These are phyloP conservation scores for Cryphonectria carpinicola DNA, from an alignment of 2,329 filamentous ascomycete species.

Conservation along the genomic window DNA sequence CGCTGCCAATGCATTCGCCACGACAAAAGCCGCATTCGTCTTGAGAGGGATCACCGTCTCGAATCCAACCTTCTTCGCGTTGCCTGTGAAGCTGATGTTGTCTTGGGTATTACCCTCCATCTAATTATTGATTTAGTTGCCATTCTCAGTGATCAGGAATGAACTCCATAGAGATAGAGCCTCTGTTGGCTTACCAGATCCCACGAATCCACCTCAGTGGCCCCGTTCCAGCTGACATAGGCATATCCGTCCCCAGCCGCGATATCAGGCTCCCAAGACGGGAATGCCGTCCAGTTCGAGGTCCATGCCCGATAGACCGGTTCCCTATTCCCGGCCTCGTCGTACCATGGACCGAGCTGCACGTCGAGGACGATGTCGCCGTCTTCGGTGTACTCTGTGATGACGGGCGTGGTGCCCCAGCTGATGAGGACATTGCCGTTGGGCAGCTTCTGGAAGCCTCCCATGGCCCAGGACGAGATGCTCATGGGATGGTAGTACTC, in stretches of 20 bases:
- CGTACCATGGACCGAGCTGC: slow-evolving; percentile 41
- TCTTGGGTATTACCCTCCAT: slow-evolving; percentile 24
- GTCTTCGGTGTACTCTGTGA: slow-evolving; percentile 47
- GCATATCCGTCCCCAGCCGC: slow-evolving; percentile 28
- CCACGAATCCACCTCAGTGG: slow-evolving; percentile 36
- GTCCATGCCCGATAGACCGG: slow-evolving; percentile 32
- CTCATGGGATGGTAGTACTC: slow-evolving; percentile 41
- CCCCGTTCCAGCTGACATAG: slow-evolving; percentile 41
- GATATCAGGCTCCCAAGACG: slow-evolving; percentile 33
- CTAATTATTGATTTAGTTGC: slow-evolving; percentile 4
- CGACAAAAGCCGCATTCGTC: slow-evolving; percentile 19
- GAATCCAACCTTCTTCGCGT: slow-evolving; percentile 26
- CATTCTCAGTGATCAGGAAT: not conserved
- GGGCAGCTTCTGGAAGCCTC: slow-evolving; percentile 25
- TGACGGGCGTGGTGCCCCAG: slow-evolving; percentile 51
- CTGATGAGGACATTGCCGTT: slow-evolving; percentile 46
- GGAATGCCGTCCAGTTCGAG: slow-evolving; percentile 34
- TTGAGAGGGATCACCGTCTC: slow-evolving; percentile 28
- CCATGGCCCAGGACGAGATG: slow-evolving; percentile 29
- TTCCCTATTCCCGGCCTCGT: slow-evolving; percentile 18
- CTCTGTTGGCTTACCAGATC: slow-evolving; percentile 21
- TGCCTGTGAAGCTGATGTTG: slow-evolving; percentile 26
- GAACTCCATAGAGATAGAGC: not conserved
- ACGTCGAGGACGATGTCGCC: slow-evolving; percentile 47
- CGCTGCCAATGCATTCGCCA: slow-evolving; percentile 24